A percentile compares a stretch with the other conserved stretches of the same genome.
Conservation (phyloP, 202 grass and related monocot species). For the Musa balbisiana region DNA sequence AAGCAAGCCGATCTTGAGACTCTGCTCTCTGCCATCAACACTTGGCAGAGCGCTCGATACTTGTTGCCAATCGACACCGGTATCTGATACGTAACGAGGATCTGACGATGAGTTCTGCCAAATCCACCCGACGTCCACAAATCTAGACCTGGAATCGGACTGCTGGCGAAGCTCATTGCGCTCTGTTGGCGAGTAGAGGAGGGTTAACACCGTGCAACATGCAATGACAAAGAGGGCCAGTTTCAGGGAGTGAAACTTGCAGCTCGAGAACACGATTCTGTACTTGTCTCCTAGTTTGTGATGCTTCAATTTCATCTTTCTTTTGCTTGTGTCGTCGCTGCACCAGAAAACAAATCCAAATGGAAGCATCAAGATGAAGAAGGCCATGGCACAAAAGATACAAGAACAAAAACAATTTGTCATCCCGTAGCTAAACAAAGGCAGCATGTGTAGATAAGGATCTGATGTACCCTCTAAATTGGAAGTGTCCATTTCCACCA, state of each 20-base stretch:
- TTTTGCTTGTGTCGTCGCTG: conserved; percentile 71
- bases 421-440: too few relatives aligned
- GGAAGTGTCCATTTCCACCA: too few relatives aligned
- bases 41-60: conserved; percentile 44
- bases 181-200: conserved; percentile 67
- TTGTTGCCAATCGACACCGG: conserved; percentile 52
- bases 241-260: conserved; percentile 82
- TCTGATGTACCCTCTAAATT: too few relatives aligned
- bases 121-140: conserved; percentile 85
- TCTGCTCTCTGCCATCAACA: conserved; percentile 34
- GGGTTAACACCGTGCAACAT: conserved; percentile 67
- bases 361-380: too few relatives aligned
- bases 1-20: conserved; percentile 62
- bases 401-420: too few relatives aligned
- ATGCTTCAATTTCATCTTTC: conserved; percentile 58
- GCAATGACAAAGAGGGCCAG: conserved; percentile 71
- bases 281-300: conserved; percentile 42
- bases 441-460: too few relatives aligned
- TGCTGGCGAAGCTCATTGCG: conserved; percentile 58
- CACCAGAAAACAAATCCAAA: neutral
- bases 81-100: conserved; percentile 58
- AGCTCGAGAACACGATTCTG: conserved; percentile 45
- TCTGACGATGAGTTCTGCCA: conserved; percentile 66
- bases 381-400: too few relatives aligned
- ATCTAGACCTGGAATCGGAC: conserved; percentile 49